Evolutionary conservation across 768 basidiomycete genomes (phyloP).

Genomic region (Hygrophorus russula): DNA sequence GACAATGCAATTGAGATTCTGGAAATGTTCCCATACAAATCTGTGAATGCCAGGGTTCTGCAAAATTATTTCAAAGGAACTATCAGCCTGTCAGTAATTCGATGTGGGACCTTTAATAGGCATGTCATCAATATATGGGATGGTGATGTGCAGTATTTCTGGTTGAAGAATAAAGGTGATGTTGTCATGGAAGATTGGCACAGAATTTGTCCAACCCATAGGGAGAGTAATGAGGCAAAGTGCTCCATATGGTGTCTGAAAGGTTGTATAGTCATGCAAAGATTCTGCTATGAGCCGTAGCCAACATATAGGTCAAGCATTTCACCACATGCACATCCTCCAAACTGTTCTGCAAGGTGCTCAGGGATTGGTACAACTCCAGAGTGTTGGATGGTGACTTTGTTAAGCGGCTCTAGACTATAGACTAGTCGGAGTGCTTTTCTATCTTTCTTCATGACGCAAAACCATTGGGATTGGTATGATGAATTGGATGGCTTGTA

Average conservation of each 20-base stretch:
- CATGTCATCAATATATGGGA: constrained; percentile 29
- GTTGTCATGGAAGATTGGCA: constrained; percentile 28
- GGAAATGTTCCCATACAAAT: constrained; percentile 29
- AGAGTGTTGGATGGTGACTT: constrained; percentile 23
- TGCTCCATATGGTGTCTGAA: constrained; percentile 23
- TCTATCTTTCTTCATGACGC: constrained; percentile 26
- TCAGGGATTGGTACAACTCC: constrained; percentile 22
- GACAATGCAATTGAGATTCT: constrained; percentile 22
- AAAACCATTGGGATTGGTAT: constrained; percentile 29
- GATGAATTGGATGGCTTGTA: constrained; percentile 28
- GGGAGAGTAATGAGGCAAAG: constrained; percentile 20
- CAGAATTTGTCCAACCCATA: constrained; percentile 29
- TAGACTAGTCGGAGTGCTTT: constrained; percentile 23
- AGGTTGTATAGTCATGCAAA: constrained; percentile 28
- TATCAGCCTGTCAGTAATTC: constrained; percentile 16
- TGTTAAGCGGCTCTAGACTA: constrained; percentile 26
- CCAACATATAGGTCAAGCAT: constrained; percentile 25
- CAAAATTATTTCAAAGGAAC: constrained; percentile 22
- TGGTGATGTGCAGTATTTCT: constrained; percentile 26
- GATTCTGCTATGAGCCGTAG: constrained; percentile 20
- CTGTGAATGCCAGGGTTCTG: constrained; percentile 23
- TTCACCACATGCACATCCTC: constrained; percentile 18
- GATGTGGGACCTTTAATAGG: constrained; percentile 21
- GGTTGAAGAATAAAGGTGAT: constrained; percentile 23
- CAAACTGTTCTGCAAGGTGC: constrained; percentile 21